Evolutionary conservation across 768 basidiomycete species (phyloP).

Genomic region (Dioszegia hungarica): DNA sequence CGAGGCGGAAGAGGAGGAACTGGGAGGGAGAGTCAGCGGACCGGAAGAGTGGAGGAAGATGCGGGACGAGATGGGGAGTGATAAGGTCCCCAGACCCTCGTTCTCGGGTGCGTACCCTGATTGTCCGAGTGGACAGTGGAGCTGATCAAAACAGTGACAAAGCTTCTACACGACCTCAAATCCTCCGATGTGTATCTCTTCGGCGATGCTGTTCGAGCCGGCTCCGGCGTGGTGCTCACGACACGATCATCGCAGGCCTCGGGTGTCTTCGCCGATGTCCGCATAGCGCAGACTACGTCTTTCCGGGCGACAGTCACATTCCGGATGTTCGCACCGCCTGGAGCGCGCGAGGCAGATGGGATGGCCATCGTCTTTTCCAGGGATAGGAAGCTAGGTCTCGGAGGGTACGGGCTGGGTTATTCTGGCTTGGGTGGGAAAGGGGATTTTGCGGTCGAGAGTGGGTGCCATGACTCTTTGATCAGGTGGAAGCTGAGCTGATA

Average conservation of each 20-base stretch:
- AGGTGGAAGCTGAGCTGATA: background rate
- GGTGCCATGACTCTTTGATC: background rate
- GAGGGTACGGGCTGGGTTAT: constrained; percentile 43
- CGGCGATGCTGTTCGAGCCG: constrained; percentile 16
- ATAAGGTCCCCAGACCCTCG: background rate
- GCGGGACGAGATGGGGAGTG: constrained; percentile 43
- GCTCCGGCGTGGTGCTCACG: constrained; percentile 20
- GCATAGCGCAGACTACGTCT: constrained; percentile 3
- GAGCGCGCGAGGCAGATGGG: constrained; percentile 40
- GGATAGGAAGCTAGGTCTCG: constrained; percentile 19
- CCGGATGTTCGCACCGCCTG: constrained; percentile 19
- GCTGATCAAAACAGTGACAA: constrained; percentile 2
- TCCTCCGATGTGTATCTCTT: constrained; percentile 9
- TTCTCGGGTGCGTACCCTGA: constrained; percentile 10
- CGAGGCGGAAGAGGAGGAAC: constrained; percentile 24
- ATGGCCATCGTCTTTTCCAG: constrained; percentile 36
- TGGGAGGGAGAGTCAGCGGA: constrained; percentile 45
- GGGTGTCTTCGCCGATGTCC: constrained; percentile 17
- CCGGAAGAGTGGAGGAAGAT: constrained; percentile 48
- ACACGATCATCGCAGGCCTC: constrained; percentile 25
- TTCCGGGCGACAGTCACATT: constrained; percentile 25
- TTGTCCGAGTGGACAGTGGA: background rate
- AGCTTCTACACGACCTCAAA: constrained; percentile 1
- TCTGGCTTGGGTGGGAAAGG: constrained; percentile 34
- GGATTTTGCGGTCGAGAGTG: constrained; percentile 46